Base-by-base conservation (phyloP, 768 basidiomycete genomes). In the Botryobasidium botryosum region DNA sequence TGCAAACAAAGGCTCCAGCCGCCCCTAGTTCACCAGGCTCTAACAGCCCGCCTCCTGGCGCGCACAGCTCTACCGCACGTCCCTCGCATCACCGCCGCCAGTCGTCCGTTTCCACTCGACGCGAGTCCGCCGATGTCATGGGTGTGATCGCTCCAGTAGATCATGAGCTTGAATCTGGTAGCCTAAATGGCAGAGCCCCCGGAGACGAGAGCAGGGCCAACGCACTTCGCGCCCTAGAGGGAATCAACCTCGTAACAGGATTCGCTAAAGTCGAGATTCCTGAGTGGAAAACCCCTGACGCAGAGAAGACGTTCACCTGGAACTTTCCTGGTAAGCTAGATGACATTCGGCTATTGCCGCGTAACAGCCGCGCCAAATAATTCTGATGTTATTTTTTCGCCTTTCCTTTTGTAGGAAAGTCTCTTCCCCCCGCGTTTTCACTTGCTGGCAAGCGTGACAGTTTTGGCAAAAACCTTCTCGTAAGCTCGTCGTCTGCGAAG, bases 61-160 rank as follows among this genome's bases (percentile, higher is more conserved):
- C n/a, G n/a, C n/a, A n/a, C n/a, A n/a, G n/a, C n/a, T n/a, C n/a
- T n/a, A n/a, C n/a, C n/a, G n/a, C n/a, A n/a, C n/a, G n/a, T 7
- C 71, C 71, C 47, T 90, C 87, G 0, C 85, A 86, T 53, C 88
- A 91, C 54, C 70, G 74, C 12, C 82, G 88, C 39, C 74, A 75
- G 33, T 87, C 86, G 1, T 86, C 83, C 21, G 84, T 92, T 23
- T 86, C 88, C 7, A 91, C 87, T 32, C 77, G 86, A 49, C 72
- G 70, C 52, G 88, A 92, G 64, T 88, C 85, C 17, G 80, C 85
- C 15, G 88, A 91, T 55, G 65, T 92, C 56, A 90, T 92, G 82
- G 84, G 85, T 23, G 71, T 84, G 10, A 15, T 73, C 2, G 63
- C 65, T 23, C 67, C 74, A 1, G 76, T 80, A 56, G 75, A 75